Conservation (phyloP, 2,329 filamentous ascomycete genomes). For the Cladobotryum mycophilum region DNA sequence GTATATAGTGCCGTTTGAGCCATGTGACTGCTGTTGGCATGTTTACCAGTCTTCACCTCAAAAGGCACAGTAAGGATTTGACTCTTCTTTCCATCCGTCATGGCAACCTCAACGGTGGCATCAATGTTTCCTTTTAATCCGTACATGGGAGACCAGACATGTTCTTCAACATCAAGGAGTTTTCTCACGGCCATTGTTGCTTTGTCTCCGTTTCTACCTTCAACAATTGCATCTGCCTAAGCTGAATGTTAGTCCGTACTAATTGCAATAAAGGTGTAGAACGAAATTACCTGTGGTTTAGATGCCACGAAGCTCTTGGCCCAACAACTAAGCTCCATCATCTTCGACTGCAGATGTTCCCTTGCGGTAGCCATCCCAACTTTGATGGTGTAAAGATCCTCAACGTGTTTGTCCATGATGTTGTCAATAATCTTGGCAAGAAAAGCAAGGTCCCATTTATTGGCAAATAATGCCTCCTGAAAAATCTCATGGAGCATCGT, state of each 20-base stretch:
- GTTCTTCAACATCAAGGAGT: conserved; percentile 91
- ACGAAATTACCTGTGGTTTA: conserved; percentile 55
- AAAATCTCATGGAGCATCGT: conserved; percentile 94
- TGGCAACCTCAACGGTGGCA: conserved; percentile 83
- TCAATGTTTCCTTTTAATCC: conserved; percentile 97
- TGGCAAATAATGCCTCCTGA: conserved; percentile 78
- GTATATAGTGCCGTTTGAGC: conserved; percentile 96
- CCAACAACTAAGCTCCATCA: conserved; percentile 77
- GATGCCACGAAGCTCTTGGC: conserved; percentile 71
- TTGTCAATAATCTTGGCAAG: conserved; percentile 60
- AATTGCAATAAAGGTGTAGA: background rate
- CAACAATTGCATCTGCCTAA: conserved; percentile 63
- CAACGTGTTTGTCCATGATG: conserved; percentile 70
- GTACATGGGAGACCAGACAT: conserved; percentile 97
- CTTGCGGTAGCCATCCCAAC: conserved; percentile 66
- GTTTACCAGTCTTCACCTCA: conserved; percentile 91
- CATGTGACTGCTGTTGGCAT: conserved; percentile 73
- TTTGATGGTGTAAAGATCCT: conserved; percentile 84
- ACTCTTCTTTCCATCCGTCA: conserved; percentile 61
- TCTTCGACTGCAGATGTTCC: conserved; percentile 76
- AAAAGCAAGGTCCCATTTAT: conserved; percentile 69
- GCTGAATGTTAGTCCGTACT: conserved; percentile 22
- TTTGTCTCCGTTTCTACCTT: conserved; percentile 70
- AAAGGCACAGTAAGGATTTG: conserved; percentile 81
- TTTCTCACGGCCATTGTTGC: conserved; percentile 84